Conservation (phyloP, 768 basidiomycete genomes). For the Boletus rubroflammeus region DNA sequence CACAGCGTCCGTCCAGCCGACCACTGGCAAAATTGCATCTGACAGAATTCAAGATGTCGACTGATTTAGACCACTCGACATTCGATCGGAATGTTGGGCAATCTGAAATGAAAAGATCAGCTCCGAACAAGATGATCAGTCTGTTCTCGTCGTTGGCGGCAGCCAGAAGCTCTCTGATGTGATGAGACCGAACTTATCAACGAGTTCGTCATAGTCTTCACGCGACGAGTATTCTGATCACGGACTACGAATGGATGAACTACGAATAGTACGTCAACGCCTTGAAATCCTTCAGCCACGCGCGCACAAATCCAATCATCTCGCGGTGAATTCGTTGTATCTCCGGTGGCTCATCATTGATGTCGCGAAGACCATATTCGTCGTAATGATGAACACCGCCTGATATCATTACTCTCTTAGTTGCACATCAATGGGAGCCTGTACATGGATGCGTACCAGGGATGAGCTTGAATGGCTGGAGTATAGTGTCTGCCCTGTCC, state of each 20-base stretch:
- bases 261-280: conserved; percentile 5
- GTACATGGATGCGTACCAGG: conserved; percentile 49
- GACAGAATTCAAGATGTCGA: not conserved
- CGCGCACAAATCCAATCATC: conserved; percentile 72
- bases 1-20: not conserved
- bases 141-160: conserved; percentile 86
- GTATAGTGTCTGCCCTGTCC: conserved; percentile 64
- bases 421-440: not conserved
- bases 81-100: conserved; percentile 65
- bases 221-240: not conserved
- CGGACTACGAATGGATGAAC: not conserved
- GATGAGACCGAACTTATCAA: not conserved
- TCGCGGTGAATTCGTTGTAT: conserved; percentile 80
- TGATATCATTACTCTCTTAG: conserved; percentile 23
- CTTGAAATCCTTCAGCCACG: conserved; percentile 60
- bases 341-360: conserved; percentile 63
- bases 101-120: conserved; percentile 43
- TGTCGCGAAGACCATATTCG: conserved; percentile 68
- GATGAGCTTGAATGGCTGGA: conserved; percentile 83
- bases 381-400: conserved; percentile 69
- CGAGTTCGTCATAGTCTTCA: not conserved
- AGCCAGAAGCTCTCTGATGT: conserved; percentile 81
- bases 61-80: not conserved
- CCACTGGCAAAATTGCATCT: conserved; percentile 8
- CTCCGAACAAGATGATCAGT: conserved; percentile 22